Evolutionary conservation across 257 asterid species (phyloP).

Genomic region (Nicotiana benthamiana): DNA sequence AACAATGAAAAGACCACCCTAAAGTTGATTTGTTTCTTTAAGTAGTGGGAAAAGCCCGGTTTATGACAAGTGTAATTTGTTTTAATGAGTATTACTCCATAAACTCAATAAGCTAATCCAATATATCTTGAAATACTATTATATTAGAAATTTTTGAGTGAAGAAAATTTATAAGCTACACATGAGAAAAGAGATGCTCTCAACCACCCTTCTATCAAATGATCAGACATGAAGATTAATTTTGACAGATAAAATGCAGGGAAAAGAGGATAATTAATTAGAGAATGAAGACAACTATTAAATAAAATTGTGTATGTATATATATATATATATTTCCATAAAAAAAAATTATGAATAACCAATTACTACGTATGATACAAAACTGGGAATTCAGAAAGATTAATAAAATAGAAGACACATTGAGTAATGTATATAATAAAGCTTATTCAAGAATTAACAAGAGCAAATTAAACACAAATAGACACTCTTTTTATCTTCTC

Average conservation of each 20-base stretch:
- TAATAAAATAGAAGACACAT: not conserved
- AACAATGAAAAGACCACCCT: not conserved
- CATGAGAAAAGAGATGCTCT: not conserved
- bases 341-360: not conserved
- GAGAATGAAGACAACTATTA: not conserved
- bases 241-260: not conserved
- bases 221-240: not conserved
- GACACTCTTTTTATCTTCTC: constrained; percentile 25
- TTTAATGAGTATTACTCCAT: no score
- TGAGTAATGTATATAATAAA: not conserved
- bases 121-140: not conserved
- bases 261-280: not conserved
- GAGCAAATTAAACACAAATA: not conserved
- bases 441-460: not conserved
- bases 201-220: not conserved
- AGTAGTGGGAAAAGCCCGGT: not conserved
- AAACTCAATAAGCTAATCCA: not conserved
- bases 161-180: no score
- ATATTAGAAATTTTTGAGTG: not conserved
- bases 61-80: no score
- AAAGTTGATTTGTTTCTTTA: no score
- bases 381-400: constrained; percentile 1
- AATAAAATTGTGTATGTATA: not conserved
- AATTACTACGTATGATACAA: not conserved
- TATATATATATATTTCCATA: not conserved